phyloP scores from a whole-genome alignment of 306 rosid species.

The Cyclanthera cordifolia region DNA sequence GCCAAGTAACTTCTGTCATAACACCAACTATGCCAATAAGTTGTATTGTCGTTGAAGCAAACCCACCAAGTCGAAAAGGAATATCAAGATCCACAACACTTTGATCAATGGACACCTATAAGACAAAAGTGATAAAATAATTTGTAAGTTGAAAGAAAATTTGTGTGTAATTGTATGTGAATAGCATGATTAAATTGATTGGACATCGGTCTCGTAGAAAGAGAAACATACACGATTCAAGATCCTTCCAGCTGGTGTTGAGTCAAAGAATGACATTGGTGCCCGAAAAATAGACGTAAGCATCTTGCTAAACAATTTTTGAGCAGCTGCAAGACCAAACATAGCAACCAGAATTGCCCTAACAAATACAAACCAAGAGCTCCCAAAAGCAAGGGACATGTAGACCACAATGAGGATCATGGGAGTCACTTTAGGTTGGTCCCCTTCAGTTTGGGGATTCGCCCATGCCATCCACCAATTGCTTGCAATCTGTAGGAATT shows the following conservation, averaged over 20 bases:
- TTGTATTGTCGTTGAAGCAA: constrained; percentile 87
- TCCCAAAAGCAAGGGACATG: constrained; percentile 94
- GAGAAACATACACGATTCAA: constrained; percentile 68
- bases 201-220: not conserved
- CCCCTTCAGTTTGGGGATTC: constrained; percentile 97
- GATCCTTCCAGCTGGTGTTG: constrained; percentile 92
- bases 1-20: constrained; percentile 87
- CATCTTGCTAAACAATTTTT: constrained; percentile 71
- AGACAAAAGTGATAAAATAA: not conserved
- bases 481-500: constrained; percentile 98
- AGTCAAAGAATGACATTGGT: constrained; percentile 95
- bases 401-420: constrained; percentile 69
- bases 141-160: not conserved
- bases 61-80: constrained; percentile 95
- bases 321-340: constrained; percentile 88
- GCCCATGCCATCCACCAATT: constrained; percentile 99
- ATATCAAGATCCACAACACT: constrained; percentile 98
- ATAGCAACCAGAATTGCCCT: constrained; percentile 87
- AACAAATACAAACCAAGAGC: constrained; percentile 74
- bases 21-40: constrained; percentile 87
- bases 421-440: constrained; percentile 68
- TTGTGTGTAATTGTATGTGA: not conserved
- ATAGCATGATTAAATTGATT: constrained; percentile 3
- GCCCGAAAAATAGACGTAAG: constrained; percentile 71
- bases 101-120: constrained; percentile 86